Base-by-base conservation (phyloP, 345 rosid genomes). In the Eucalyptus caleyi region DNA sequence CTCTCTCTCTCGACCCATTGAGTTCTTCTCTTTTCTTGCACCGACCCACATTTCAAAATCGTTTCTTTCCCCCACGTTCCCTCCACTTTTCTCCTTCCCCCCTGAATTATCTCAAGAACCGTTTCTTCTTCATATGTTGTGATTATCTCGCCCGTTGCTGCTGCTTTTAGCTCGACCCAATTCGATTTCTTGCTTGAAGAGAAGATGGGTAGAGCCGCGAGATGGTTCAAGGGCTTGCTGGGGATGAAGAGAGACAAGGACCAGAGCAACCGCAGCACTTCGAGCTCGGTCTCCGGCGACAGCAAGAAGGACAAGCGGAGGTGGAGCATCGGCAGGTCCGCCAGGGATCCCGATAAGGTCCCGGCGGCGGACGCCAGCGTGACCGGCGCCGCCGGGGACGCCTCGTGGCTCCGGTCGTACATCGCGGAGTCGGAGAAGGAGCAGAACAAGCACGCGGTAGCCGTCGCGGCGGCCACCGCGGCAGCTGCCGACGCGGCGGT, bases 221-320 rank as follows among this genome's bases (percentile, higher is more conserved):
- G 95, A 89, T 97, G 99, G 97, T 90, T 96, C 27, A 97, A 94
- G 92, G 92, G 98, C 26, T 86, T 97, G 50, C 90, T 97, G 82
- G 95, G 99, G 8, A 91, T 90, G 90, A 96, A 94, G 92, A 96
- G 93, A 88, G 94, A 90, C 59, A 96, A 87, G 82, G 92, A 89
- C 87, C 86, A 50, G 47, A 50, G 45, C 83, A 72, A 49, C 23
- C 50, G 14, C 27, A 67, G 89, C 82, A 44, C 42, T 23, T 88
- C 88, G 82, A 90, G 90, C 88, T 90, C 95, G 16, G 90, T 86
- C 89, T 89, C 89, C 42, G 87, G 88, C 40, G 94, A 91, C 85
- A 86, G 56, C 88, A 92, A 88, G 69, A 94, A 89, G 72, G 95
- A 95, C 89, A 95, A 92, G 91, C 93, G 92, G 91, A 93, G 94